phyloP scores from a whole-genome alignment of 2,329 filamentous ascomycete genomes.

The Hirsutella rhossiliensis region DNA sequence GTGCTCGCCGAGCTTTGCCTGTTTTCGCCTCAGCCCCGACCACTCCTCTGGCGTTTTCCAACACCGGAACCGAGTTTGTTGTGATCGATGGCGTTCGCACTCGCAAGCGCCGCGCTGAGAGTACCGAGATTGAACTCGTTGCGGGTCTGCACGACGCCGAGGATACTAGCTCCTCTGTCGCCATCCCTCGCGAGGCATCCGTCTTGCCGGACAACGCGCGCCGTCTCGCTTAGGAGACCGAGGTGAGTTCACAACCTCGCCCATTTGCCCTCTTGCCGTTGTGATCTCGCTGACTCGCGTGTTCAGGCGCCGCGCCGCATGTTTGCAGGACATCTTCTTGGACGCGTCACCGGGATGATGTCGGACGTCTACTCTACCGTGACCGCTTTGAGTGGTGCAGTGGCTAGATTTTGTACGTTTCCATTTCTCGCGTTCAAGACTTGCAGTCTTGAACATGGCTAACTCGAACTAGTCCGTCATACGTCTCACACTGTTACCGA shows the following conservation, averaged over 20 bases:
- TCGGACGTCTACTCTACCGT: conserved; percentile 12
- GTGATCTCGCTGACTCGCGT: not conserved
- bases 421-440: too few species aligned
- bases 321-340: conserved; percentile 9
- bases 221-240: conserved; percentile 1
- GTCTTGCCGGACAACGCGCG: not conserved
- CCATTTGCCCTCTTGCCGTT: not conserved
- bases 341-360: conserved; percentile 17
- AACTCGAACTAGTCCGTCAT: conserved; percentile 9
- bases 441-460: not conserved
- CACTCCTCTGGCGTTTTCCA: not conserved
- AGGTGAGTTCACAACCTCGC: not conserved
- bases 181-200: not conserved
- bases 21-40: not conserved
- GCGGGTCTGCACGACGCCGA: conserved; percentile 10
- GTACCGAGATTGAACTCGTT: conserved; percentile 18
- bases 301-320: conserved; percentile 8
- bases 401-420: conserved; percentile 12
- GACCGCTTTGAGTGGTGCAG: conserved; percentile 12
- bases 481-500: conserved; percentile 13
- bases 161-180: not conserved
- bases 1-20: not conserved
- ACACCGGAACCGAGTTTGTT: conserved; percentile 2
- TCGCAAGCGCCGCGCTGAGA: conserved; percentile 17
- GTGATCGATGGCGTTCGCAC: conserved; percentile 16